These are phyloP conservation scores for Dactylellina drechsleri DNA, from an alignment of 2,329 filamentous ascomycete species.

Conservation along the genomic window DNA sequence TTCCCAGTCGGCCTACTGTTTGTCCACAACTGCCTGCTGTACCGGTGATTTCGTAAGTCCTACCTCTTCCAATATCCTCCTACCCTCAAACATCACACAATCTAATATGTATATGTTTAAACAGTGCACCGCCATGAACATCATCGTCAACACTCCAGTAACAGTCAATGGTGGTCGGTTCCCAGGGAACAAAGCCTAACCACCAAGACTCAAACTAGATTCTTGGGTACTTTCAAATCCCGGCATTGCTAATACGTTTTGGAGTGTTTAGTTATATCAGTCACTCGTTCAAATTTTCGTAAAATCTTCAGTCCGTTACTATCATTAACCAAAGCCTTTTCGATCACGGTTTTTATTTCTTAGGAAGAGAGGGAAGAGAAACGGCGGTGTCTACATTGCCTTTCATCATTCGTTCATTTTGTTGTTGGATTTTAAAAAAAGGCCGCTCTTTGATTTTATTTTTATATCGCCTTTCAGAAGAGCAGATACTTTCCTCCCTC, in stretches of 20 bases:
- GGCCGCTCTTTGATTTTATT: no score
- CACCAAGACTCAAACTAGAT: neutral
- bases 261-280: neutral
- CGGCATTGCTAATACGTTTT: neutral
- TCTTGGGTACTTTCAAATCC: neutral
- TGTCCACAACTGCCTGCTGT: constrained; percentile 40
- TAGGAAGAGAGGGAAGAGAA: no score
- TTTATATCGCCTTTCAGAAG: no score
- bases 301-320: constrained; percentile 25
- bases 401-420: no score
- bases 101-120: neutral
- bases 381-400: no score
- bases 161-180: constrained; percentile 30
- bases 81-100: neutral
- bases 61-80: neutral
- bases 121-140: constrained; percentile 47
- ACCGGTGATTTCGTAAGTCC: constrained; percentile 36
- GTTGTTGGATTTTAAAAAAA: no score
- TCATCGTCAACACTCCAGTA: constrained; percentile 40
- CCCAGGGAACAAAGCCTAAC: constrained; percentile 30
- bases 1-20: constrained; percentile 22
- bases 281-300: neutral
- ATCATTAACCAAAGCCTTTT: constrained; percentile 29
- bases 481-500: no score
- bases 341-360: no score